Conservation (phyloP, 2,329 filamentous ascomycete genomes). For the Talaromyces rugulosus region DNA sequence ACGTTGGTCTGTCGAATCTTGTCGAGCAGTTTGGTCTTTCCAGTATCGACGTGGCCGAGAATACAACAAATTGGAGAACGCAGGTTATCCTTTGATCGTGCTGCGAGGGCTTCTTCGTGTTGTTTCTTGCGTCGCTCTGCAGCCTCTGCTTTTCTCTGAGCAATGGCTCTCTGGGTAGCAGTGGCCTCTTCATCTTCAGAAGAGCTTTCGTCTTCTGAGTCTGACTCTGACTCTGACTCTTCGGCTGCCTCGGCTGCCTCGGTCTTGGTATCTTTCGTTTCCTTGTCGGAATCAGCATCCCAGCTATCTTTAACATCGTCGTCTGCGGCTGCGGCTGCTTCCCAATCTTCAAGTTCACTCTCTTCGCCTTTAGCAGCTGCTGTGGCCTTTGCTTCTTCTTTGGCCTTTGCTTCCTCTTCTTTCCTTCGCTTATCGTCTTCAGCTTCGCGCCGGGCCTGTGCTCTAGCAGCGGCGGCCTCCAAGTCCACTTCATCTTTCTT, state of each 20-base stretch:
- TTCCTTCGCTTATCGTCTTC: slow-evolving; percentile 57
- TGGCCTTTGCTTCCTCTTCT: slow-evolving; percentile 72
- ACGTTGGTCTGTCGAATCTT: slow-evolving; percentile 99
- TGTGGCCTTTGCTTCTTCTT: slow-evolving; percentile 69
- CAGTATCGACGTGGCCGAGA: slow-evolving; percentile 98
- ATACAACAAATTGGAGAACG: slow-evolving; percentile 99
- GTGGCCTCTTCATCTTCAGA: slow-evolving; percentile 62
- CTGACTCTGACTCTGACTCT: slow-evolving; percentile 24
- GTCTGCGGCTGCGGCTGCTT: slow-evolving; percentile 69
- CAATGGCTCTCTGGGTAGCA: slow-evolving; percentile 68
- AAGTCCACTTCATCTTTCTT: slow-evolving; percentile 55
- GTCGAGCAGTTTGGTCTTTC: slow-evolving; percentile 98
- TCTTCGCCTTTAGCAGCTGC: slow-evolving; percentile 56
- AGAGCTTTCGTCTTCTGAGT: slow-evolving; percentile 46
- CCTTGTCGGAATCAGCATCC: slow-evolving; percentile 63
- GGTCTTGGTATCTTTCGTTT: slow-evolving; percentile 65
- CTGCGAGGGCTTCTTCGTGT: slow-evolving; percentile 85
- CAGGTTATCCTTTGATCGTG: slow-evolving; percentile 87
- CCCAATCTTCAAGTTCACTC: slow-evolving; percentile 68
- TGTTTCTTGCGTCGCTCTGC: slow-evolving; percentile 84
- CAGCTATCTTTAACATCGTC: slow-evolving; percentile 88
- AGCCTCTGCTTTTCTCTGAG: slow-evolving; percentile 79
- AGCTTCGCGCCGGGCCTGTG: slow-evolving; percentile 46
- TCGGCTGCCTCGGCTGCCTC: slow-evolving; percentile 24
- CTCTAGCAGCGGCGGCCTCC: slow-evolving; percentile 45